Base-by-base conservation (phyloP, 495 filamentous ascomycete genomes). In the Penicillium flavigenum region DNA sequence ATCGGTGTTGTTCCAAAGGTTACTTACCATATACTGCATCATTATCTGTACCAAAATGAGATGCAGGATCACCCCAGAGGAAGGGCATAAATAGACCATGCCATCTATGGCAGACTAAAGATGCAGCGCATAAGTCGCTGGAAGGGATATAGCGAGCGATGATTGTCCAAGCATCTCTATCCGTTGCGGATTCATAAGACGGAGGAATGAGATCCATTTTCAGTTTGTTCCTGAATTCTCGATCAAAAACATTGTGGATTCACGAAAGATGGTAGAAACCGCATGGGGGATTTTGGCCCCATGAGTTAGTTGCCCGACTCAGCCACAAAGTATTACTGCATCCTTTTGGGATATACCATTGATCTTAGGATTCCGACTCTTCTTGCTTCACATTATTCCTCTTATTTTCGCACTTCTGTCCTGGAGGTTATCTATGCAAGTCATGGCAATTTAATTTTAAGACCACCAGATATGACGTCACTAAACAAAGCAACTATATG, bases 11-110 rank as follows among this genome's bases (percentile, higher is more conserved):
- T 24, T 32, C 16, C 20, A 16, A 17, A 8, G 12, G 12, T 41
- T 38, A 26, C 66, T 61, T 72, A 83, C 81, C 76, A 60, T 85
- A 88, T 42, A 87, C 83, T 6, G 79, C 79, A 63, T 87, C 85
- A 64, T 84, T 83, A 17, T 85, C 78, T 12, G 75, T 79, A 31
- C 82, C 83, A 64, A 87, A 88, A 60, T 85, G 81, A 24, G 83
- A 83, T 0, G 81, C 82, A 27, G 86, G 86, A 63, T 83, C 76
- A n/a, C 84, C 84, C 86, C 86, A 88, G 0, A 88, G 71, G 59
- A 79, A 79, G 1, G 84, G 82, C 61, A 79, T 74, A 51, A 87
- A 86, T n/a, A 82, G 70, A 45, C 68, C 62, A 66, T 87, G 81
- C 81, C 85, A 85, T 68, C 74, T 72, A 46, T 67, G 78, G 64